These are phyloP conservation scores for Thalassiosira profunda DNA, from an alignment of 108 stramenopile genomes.

Conservation along the genomic window DNA sequence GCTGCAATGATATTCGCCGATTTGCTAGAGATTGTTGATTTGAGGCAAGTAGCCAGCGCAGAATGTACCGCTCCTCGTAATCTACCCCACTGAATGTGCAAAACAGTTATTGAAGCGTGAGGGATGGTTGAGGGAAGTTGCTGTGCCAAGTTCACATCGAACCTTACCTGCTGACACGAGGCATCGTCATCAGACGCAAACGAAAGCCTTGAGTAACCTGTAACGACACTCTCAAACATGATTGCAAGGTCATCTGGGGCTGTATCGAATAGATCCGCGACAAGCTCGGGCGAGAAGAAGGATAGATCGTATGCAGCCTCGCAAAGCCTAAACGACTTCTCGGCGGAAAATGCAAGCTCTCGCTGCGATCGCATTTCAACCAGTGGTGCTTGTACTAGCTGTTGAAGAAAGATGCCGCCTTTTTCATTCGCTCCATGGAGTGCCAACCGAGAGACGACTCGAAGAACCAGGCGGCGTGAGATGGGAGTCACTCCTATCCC, in stretches of 20 bases:
- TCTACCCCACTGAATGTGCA: conserved; percentile 71
- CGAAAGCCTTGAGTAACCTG: conserved; percentile 31
- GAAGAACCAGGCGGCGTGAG: conserved; percentile 72
- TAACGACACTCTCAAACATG: conserved; percentile 32
- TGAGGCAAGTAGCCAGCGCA: conserved; percentile 42
- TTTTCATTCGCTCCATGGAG: conserved; percentile 23
- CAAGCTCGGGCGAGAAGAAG: conserved; percentile 58
- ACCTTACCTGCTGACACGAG: too few relatives aligned
- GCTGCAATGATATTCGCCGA: conserved; percentile 30
- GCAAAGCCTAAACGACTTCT: conserved; percentile 51
- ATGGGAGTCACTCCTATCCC: conserved; percentile 58
- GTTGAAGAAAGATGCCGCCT: conserved; percentile 22
- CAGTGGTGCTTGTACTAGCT: conserved; percentile 17
- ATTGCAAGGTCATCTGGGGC: conserved; percentile 15
- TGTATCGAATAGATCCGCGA: conserved; percentile 38
- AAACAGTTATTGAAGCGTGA: too few relatives aligned
- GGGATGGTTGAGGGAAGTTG: too few relatives aligned
- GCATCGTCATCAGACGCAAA: conserved; percentile 20
- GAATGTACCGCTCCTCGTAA: conserved; percentile 63
- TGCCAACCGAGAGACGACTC: conserved; percentile 60
- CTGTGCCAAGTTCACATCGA: too few relatives aligned
- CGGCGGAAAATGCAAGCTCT: conserved; percentile 17
- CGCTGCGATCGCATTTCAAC: conserved; percentile 23
- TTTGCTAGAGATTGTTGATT: conserved; percentile 47
- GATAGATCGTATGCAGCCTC: conserved; percentile 70